These are phyloP conservation scores for Colletotrichum spaethianum DNA, from an alignment of 2,329 filamentous ascomycete species.

Conservation along the genomic window DNA sequence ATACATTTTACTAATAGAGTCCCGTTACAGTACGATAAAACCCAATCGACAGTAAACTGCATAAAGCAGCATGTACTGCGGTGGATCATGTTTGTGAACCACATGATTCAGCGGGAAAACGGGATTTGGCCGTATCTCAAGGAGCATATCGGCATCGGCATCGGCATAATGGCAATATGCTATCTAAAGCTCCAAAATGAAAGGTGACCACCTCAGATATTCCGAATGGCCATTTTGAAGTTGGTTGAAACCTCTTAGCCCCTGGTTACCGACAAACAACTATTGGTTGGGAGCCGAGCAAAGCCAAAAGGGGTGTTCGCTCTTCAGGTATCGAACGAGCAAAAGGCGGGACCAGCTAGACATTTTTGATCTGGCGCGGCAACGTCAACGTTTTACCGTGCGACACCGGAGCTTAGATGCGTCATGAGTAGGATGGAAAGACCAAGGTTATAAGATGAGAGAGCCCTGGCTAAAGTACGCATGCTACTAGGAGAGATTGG, in stretches of 20 bases:
- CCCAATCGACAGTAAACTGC: too few species aligned
- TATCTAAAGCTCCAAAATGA: background rate
- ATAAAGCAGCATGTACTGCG: too few species aligned
- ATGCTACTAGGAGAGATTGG: background rate
- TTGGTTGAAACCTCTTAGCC: background rate
- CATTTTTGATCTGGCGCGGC: background rate
- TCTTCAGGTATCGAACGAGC: background rate
- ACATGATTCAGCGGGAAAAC: background rate
- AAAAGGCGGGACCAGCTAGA: background rate
- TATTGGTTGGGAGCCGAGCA: background rate
- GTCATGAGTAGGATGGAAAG: background rate
- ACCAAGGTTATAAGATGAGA: background rate
- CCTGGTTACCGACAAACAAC: background rate
- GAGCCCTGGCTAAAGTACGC: background rate
- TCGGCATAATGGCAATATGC: background rate
- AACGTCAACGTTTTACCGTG: conserved; percentile 7
- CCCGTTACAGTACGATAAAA: background rate
- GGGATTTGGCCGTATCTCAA: background rate
- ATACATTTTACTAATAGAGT: too few species aligned
- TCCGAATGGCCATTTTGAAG: background rate
- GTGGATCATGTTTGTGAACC: background rate
- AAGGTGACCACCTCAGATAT: background rate
- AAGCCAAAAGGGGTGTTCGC: too few species aligned
- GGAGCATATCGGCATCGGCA: background rate
- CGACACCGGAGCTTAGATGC: conserved; percentile 13